Evolutionary conservation across 2,329 filamentous ascomycete species (phyloP).

Genomic region (Trichoderma koningii): DNA sequence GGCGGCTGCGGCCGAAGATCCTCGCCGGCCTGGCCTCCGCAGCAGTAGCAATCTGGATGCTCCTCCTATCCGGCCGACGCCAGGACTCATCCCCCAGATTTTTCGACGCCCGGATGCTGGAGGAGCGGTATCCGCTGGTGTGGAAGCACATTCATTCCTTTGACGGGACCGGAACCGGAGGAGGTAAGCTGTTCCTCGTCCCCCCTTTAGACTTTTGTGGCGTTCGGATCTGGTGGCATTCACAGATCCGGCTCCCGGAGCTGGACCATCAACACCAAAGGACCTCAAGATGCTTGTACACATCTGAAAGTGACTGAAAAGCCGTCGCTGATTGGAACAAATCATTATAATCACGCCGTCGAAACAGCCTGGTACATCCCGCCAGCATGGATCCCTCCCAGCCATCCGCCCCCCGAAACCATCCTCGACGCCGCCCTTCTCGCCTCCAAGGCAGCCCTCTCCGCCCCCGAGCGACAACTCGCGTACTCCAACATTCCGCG

Average conservation of each 20-base stretch:
- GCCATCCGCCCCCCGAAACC: slow-evolving; percentile 26
- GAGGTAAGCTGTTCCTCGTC: slow-evolving; percentile 27
- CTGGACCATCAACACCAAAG: neutral
- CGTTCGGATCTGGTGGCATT: slow-evolving; percentile 6
- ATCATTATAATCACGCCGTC: too few relatives aligned
- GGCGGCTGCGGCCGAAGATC: slow-evolving; percentile 9
- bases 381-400: slow-evolving; percentile 29
- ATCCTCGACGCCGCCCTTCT: slow-evolving; percentile 33
- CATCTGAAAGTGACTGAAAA: too few relatives aligned
- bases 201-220: slow-evolving; percentile 3
- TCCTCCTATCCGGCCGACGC: neutral
- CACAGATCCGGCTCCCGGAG: neutral
- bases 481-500: slow-evolving; percentile 34
- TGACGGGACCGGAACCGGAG: slow-evolving; percentile 29
- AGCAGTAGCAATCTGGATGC: neutral
- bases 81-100: neutral
- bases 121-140: slow-evolving; percentile 28
- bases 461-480: slow-evolving; percentile 27
- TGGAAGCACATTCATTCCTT: slow-evolving; percentile 32
- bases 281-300: too few relatives aligned
- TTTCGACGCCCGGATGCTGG: slow-evolving; percentile 10
- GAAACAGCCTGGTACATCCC: slow-evolving; percentile 34
- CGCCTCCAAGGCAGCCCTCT: slow-evolving; percentile 30
- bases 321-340: too few relatives aligned
- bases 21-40: slow-evolving; percentile 6